Conservation (phyloP, 2,329 filamentous ascomycete species). For the Aaosphaeria arxii region DNA sequence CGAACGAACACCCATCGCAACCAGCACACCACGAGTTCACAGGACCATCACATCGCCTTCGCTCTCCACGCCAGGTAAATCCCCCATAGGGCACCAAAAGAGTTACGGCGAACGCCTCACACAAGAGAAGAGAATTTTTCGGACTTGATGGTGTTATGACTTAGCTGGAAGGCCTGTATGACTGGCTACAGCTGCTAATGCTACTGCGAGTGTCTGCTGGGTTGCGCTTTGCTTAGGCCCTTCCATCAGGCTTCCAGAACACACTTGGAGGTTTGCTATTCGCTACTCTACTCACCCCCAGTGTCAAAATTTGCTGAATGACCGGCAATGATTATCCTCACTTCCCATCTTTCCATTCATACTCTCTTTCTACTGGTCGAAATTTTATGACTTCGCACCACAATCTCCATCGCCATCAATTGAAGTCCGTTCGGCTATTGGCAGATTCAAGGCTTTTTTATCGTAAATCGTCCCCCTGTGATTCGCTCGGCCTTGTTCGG, state of each 20-base stretch:
- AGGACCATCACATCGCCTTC: background rate
- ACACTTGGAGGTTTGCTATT: background rate
- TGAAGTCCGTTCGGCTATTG: constrained; percentile 1
- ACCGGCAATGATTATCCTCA: too few relatives aligned
- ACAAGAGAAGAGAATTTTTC: background rate
- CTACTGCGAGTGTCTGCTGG: background rate
- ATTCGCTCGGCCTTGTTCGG: background rate
- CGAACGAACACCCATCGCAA: too few relatives aligned
- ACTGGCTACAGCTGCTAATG: background rate
- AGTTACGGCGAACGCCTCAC: background rate
- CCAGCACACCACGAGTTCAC: background rate
- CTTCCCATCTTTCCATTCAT: too few relatives aligned
- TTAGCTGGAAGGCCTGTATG: too few relatives aligned
- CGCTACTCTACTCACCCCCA: background rate
- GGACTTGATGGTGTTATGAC: background rate
- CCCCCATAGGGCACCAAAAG: background rate
- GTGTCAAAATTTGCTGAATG: too few relatives aligned
- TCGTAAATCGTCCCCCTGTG: constrained; percentile 7
- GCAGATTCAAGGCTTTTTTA: constrained; percentile 2
- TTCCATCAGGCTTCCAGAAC: background rate
- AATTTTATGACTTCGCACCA: too few relatives aligned
- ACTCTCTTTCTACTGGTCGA: too few relatives aligned
- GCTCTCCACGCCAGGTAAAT: background rate
- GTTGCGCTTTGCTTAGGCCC: background rate
- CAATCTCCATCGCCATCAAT: too few relatives aligned